Evolutionary conservation across 306 rosid genomes (phyloP).

Genomic region (Cicer cuneatum): DNA sequence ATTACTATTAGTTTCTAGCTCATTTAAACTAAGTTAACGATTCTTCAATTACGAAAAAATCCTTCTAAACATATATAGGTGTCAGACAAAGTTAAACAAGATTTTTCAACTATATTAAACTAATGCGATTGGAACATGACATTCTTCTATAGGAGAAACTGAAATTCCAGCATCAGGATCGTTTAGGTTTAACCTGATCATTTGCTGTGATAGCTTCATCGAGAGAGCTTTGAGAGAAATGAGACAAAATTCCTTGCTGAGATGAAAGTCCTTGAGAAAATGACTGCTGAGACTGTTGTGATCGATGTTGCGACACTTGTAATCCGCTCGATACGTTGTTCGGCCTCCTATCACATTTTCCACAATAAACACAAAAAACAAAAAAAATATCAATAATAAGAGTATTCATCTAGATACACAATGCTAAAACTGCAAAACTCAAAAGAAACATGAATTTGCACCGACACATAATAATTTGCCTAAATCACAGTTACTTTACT

Average conservation of each 20-base stretch:
- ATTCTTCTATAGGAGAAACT: not conserved
- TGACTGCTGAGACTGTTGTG: conserved; percentile 89
- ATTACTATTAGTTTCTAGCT: not conserved
- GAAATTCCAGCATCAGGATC: not conserved
- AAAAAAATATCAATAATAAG: not conserved
- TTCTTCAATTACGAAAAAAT: not conserved
- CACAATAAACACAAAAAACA: conserved; percentile 21
- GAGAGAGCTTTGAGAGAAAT: conserved; percentile 81
- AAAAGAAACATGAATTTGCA: not conserved
- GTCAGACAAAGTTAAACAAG: not conserved
- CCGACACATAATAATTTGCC: not conserved
- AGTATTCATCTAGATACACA: not conserved
- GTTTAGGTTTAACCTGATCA: conserved; percentile 68
- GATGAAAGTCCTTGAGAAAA: conserved; percentile 86
- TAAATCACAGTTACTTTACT: not conserved
- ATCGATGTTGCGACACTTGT: conserved; percentile 79
- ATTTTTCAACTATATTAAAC: conserved; percentile 16
- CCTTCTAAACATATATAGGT: not conserved
- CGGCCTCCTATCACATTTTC: conserved; percentile 50
- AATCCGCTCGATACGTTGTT: conserved; percentile 60
- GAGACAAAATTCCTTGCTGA: conserved; percentile 79
- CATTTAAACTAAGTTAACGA: not conserved
- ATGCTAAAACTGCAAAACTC: not conserved
- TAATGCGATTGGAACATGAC: not conserved
- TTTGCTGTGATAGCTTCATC: conserved; percentile 65